A percentile compares a stretch with the other conserved stretches of the same genome.
Conservation (phyloP, 306 rosid species). For the Rosa multiflora region DNA sequence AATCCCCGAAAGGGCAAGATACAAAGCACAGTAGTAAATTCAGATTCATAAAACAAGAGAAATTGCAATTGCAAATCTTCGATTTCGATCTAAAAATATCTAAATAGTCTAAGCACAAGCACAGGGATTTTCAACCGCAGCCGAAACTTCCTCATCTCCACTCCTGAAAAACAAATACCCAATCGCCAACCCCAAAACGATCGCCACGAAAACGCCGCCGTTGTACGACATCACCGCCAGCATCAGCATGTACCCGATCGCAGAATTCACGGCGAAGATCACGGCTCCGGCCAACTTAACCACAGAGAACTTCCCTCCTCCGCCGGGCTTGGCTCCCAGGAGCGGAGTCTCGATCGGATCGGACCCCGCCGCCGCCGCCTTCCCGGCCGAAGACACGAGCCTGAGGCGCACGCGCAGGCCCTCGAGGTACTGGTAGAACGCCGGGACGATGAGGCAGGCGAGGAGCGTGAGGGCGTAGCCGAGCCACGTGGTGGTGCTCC, state of each 20-base stretch:
- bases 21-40: not conserved
- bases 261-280: constrained; percentile 71
- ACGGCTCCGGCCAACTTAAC: constrained; percentile 53
- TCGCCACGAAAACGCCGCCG: constrained; percentile 79
- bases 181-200: constrained; percentile 65
- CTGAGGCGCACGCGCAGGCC: constrained; percentile 65
- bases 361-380: constrained; percentile 14
- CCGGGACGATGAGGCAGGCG: constrained; percentile 61
- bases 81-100: not conserved
- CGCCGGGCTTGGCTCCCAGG: constrained; percentile 25
- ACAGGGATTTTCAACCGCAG: constrained; percentile 64
- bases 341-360: constrained; percentile 59
- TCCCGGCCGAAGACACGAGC: constrained; percentile 31
- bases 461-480: constrained; percentile 53
- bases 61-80: not conserved
- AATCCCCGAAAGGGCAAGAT: not conserved
- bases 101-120: constrained; percentile 63
- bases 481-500: constrained; percentile 76
- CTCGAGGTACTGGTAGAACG: constrained; percentile 78
- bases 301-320: constrained; percentile 25
- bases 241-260: constrained; percentile 89
- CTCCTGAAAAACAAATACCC: constrained; percentile 70
- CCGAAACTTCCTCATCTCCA: constrained; percentile 48
- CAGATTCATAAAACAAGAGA: not conserved
- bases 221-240: constrained; percentile 87